Percentiles rank a stretch among this genome's conserved stretches.
phyloP scores from a whole-genome alignment of 2,329 filamentous ascomycete genomes.

The Cercospora sp. region DNA sequence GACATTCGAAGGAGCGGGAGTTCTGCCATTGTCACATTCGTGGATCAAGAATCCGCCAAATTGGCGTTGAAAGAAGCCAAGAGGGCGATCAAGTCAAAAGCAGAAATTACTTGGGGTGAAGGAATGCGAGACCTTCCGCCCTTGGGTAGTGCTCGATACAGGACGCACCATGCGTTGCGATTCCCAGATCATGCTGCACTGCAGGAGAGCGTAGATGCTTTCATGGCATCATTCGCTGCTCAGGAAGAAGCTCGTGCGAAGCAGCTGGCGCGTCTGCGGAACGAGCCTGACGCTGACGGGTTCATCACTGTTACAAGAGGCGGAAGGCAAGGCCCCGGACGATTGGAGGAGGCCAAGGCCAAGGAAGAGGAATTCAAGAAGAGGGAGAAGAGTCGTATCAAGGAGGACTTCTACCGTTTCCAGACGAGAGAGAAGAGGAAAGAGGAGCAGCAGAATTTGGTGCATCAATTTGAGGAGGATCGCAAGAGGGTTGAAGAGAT shows the following conservation, averaged over 20 bases:
- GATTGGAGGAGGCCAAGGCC: slow-evolving; percentile 61
- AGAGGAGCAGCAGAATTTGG: slow-evolving; percentile 67
- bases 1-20: slow-evolving; percentile 71
- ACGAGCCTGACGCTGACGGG: slow-evolving; percentile 88
- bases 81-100: slow-evolving; percentile 57
- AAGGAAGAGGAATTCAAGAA: slow-evolving; percentile 63
- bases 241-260: slow-evolving; percentile 66
- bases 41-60: slow-evolving; percentile 77
- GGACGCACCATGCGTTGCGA: slow-evolving; percentile 66
- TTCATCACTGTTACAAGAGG: slow-evolving; percentile 90
- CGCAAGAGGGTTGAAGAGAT: slow-evolving; percentile 32
- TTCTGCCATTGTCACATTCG: slow-evolving; percentile 78
- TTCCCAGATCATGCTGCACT: slow-evolving; percentile 69
- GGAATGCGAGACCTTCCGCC: slow-evolving; percentile 57
- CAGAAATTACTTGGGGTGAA: slow-evolving; percentile 68
- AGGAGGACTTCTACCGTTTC: slow-evolving; percentile 79
- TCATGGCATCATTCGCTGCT: slow-evolving; percentile 76
- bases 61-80: slow-evolving; percentile 74
- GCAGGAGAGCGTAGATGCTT: slow-evolving; percentile 76
- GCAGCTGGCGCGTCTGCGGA: slow-evolving; percentile 64
- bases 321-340: slow-evolving; percentile 70
- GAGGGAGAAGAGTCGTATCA: slow-evolving; percentile 60
- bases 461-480: slow-evolving; percentile 65
- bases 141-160: slow-evolving; percentile 58
- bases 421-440: slow-evolving; percentile 79